Evolutionary conservation across 129 eudicot genomes (phyloP), one percentile per base, ranked within the genome.

Genomic region (Centrapalus pauciflorus): DNA sequence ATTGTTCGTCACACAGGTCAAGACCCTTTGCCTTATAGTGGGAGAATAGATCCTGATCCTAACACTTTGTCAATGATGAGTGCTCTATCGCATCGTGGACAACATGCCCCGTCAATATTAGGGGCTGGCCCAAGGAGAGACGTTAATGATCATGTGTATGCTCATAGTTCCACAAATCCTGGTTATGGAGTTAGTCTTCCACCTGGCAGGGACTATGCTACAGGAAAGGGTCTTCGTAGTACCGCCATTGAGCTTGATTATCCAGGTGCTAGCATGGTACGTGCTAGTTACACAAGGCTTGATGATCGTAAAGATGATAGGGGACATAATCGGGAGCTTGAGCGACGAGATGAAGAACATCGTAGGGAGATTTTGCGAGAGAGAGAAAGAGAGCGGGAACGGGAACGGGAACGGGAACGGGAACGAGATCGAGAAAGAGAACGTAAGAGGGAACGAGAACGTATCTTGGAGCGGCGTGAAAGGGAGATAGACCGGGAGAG

Each of bases 161-260:
- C 82, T 73, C 95, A 80, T 76, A 67, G 75, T 63, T 79, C 96
- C 77, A 69, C 84, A 72, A 88, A 85, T 74, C 85, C 98, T 73
- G 96, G 96, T 60, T 93, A 93, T 74, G 96, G 99, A 63, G 99
- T 93, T 30, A 93, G 99, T 77, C 80, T 89, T 67, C 99, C 99
- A 64, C 96, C 98, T 54, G 99, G 99, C 34, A 89, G 99, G 78
- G 96, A 93, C 83, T 93, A 93, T 67, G 92, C 86, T 64, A 64
- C 83, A 17, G 87, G 93, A 48, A 92, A 88, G 77, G 98, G 91
- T 71, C 90, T 92, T 61, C 98, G 73, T 49, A 82, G 80, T 28
- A 19, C 84, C 27, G 49, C 85, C 0, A 79, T 78, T 40, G 95
- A 90, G 23, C 13, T 79, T 9, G 94, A 83, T 54, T 79, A 73